Base-by-base conservation (phyloP, 2,329 filamentous ascomycete genomes). In the Fusarium xyrophilum region DNA sequence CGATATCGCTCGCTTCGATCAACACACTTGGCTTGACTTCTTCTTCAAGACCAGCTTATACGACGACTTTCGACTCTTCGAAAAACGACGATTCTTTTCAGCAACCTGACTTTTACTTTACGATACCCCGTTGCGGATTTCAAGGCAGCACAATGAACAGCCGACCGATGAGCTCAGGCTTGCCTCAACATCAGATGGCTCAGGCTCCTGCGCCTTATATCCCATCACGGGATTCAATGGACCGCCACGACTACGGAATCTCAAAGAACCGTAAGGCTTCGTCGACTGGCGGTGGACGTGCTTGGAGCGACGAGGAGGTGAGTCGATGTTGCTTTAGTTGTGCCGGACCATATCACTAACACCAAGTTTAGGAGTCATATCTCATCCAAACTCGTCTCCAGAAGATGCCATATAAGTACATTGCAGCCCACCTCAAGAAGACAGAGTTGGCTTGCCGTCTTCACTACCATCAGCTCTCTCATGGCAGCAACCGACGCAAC, bases 351-450 rank as follows among this genome's bases (percentile, higher is more conserved):
- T 10, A 47, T 46, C 21, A 47, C 68, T 74, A 72, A 71, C 61
- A 54, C 27, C 35, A 56, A 46, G 10, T 54, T 7, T 68, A 95
- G 92, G 93, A 96, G 81, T 86, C 89, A 60, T 96, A 95, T 78
- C 89, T 96, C 56, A 86, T 96, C 65, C 91, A 93, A 79, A 94
- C 91, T 64, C 91, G 92, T 61, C 87, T 92, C 74, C 91, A 94
- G 75, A 95, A 95, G 81, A 93, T 95, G 89, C 92, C 92, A 1
- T 96, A 96, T 81, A 96, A 95, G 84, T 91, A 95, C 77, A 96
- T 96, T 76, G 92, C 92, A 61, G 88, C 90, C 62, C 90, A 94
- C 73, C 82, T 96, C 71, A 93, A 93, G 81, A 96, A 96, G 84
- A 96, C 92, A 1, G 92, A 96, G 81, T 84, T 96, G 63, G 92